Evolutionary conservation across 2,329 filamentous ascomycete species (phyloP).

Genomic region (Penicillium brevicompactum): DNA sequence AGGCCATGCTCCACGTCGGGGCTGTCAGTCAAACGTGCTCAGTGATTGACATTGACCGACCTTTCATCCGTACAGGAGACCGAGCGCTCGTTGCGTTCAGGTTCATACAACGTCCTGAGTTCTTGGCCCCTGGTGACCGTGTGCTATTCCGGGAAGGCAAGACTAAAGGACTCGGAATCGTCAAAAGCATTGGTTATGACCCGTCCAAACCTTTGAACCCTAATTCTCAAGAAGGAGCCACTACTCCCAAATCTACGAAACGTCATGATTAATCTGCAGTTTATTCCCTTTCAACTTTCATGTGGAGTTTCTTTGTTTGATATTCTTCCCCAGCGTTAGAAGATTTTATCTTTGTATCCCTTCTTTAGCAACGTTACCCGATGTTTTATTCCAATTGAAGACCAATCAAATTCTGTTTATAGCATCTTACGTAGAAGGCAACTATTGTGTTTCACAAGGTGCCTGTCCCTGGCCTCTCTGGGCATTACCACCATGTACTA

Average conservation of each 20-base stretch:
- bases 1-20: conserved; percentile 97
- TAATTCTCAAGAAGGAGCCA: conserved; percentile 30
- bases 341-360: background rate
- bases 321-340: background rate
- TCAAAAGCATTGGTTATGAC: conserved; percentile 90
- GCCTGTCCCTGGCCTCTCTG: too few species aligned
- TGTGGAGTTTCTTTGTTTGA: background rate
- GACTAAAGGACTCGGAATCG: conserved; percentile 93
- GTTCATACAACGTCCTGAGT: conserved; percentile 93
- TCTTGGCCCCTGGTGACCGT: conserved; percentile 82
- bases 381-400: background rate
- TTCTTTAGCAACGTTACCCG: background rate
- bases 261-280: background rate
- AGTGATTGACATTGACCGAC: conserved; percentile 96
- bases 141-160: conserved; percentile 91
- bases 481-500: background rate
- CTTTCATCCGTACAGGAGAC: conserved; percentile 91
- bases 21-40: conserved; percentile 93
- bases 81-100: conserved; percentile 91
- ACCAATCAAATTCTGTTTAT: background rate
- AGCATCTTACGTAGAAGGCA: background rate
- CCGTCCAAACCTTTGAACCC: conserved; percentile 55
- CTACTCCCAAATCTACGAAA: background rate
- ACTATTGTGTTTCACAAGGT: too few species aligned
- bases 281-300: background rate